Evolutionary conservation across 2,329 filamentous ascomycete species (phyloP).

Genomic region (Aureobasidium sp.): DNA sequence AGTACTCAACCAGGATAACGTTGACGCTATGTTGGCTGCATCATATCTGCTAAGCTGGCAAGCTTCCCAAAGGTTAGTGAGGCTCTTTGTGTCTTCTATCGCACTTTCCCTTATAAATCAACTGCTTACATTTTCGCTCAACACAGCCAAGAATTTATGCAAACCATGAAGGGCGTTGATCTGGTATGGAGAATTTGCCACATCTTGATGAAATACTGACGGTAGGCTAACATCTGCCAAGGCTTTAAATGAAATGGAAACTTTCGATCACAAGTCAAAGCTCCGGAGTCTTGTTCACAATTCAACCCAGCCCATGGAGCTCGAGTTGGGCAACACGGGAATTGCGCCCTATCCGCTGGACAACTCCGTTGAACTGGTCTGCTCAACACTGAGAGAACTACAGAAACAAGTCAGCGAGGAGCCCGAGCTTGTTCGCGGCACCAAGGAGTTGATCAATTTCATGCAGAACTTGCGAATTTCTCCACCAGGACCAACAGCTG

Average conservation of each 20-base stretch:
- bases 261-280: background rate
- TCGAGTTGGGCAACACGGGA: background rate
- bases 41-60: conserved; percentile 7
- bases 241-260: conserved; percentile 8
- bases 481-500: background rate
- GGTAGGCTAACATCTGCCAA: background rate
- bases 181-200: background rate
- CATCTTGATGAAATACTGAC: background rate
- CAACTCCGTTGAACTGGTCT: background rate
- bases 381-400: background rate
- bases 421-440: conserved; percentile 3
- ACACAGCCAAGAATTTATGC: conserved; percentile 7
- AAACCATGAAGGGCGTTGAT: conserved; percentile 10
- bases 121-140: background rate
- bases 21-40: conserved; percentile 4
- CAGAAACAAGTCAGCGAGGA: conserved; percentile 3
- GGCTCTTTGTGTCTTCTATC: background rate
- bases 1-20: background rate
- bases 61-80: conserved; percentile 6
- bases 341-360: background rate
- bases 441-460: conserved; percentile 8
- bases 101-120: background rate
- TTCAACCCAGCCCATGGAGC: background rate
- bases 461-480: conserved; percentile 5
- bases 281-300: background rate